A percentile compares a stretch with the other conserved stretches of the same genome.
Conservation (phyloP, 441 rosid genomes). For the Syzygium syzygioides region DNA sequence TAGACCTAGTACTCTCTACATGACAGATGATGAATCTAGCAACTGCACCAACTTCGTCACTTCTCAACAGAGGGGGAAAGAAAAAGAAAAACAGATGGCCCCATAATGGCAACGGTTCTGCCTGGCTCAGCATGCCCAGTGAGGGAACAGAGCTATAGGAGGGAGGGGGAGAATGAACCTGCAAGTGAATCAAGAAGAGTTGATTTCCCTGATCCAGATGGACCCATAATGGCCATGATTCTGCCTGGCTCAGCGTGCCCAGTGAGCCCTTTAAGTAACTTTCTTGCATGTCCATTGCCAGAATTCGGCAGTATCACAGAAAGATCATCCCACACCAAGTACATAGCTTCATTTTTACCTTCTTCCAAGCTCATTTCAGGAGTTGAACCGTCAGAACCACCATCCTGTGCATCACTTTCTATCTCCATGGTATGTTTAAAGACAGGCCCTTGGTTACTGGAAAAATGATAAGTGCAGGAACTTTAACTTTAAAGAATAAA, state of each 20-base stretch:
- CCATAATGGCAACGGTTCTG: constrained; percentile 23
- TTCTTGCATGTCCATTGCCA: constrained; percentile 1
- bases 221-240: constrained; percentile 29
- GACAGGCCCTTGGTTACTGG: neutral
- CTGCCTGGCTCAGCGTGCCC: constrained; percentile 26
- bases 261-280: constrained; percentile 11
- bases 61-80: neutral
- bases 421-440: neutral
- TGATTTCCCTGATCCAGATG: constrained; percentile 32
- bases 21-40: neutral
- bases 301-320: constrained; percentile 7
- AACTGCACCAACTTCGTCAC: neutral
- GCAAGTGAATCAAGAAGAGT: constrained; percentile 28
- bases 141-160: neutral
- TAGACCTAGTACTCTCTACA: neutral
- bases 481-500: neutral
- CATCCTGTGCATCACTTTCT: neutral
- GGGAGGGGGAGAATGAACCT: constrained; percentile 5
- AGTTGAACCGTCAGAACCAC: neutral
- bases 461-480: neutral
- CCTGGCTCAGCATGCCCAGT: constrained; percentile 22
- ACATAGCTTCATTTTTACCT: neutral
- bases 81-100: constrained; percentile 15
- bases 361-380: neutral
- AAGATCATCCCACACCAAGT: constrained; percentile 26